These are phyloP conservation scores for Pichia gijzeniarum DNA, from an alignment of 805 yeast genomes.

Conservation along the genomic window DNA sequence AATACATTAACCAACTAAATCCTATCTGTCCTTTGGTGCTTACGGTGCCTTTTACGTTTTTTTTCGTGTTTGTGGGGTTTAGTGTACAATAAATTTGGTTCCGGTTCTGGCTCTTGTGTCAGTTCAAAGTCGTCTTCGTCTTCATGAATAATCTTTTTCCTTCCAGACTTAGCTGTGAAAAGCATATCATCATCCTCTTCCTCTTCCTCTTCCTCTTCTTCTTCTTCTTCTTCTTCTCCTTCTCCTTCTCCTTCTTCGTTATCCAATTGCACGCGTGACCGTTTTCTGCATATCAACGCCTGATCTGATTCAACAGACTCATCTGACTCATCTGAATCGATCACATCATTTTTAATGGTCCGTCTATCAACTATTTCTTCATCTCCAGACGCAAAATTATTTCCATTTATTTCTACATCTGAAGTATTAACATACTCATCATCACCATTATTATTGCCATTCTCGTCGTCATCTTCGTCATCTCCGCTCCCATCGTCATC, in stretches of 20 bases:
- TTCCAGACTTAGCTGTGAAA: not conserved
- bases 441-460: not conserved
- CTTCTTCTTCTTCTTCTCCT: not conserved
- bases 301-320: not conserved
- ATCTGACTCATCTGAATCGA: not conserved
- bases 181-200: conserved; percentile 5
- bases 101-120: not conserved
- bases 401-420: conserved; percentile 10
- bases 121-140: conserved; percentile 5
- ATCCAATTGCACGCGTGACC: not conserved
- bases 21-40: conserved; percentile 1
- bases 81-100: not conserved
- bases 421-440: conserved; percentile 3
- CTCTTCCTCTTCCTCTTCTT: conserved; percentile 2
- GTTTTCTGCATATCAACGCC: not conserved
- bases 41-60: not conserved
- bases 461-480: conserved; percentile 2
- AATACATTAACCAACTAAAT: not conserved
- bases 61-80: not conserved
- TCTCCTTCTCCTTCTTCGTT: not conserved
- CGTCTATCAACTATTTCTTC: conserved; percentile 9
- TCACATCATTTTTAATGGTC: not conserved
- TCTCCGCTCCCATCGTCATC: not conserved
- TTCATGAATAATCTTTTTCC: not conserved
- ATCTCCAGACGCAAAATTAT: conserved; percentile 10